Percentiles rank a stretch among this genome's conserved stretches.
phyloP scores from a whole-genome alignment of 164 flowering plant genomes.

The Annona cherimola region DNA sequence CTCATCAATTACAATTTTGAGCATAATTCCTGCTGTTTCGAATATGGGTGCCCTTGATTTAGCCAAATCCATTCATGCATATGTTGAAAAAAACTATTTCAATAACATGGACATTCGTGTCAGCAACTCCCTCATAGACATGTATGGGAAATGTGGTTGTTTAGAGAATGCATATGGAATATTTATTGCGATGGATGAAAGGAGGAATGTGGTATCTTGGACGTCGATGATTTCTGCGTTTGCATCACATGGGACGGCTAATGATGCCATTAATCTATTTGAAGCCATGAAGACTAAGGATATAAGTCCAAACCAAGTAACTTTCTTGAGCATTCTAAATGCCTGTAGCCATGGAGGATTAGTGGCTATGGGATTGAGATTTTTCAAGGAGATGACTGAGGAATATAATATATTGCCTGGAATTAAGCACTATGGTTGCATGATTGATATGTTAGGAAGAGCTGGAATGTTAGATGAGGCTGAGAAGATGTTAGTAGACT shows the following conservation, averaged over 20 bases:
- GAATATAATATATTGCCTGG: slow-evolving; percentile 17
- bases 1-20: slow-evolving; percentile 17
- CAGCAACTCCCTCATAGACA: slow-evolving; percentile 27
- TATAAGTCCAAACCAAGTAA: slow-evolving; percentile 20
- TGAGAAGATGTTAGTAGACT: slow-evolving; percentile 14
- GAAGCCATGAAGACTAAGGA: slow-evolving; percentile 17
- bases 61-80: slow-evolving; percentile 14
- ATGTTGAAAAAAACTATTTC: slow-evolving; percentile 10
- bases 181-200: slow-evolving; percentile 14
- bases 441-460: slow-evolving; percentile 28
- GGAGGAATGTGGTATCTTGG: slow-evolving; percentile 24
- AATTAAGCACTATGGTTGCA: slow-evolving; percentile 23
- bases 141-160: slow-evolving; percentile 46
- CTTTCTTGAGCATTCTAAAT: slow-evolving; percentile 22
- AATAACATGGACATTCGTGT: slow-evolving; percentile 15
- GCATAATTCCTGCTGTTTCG: slow-evolving; percentile 19
- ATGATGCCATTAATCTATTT: slow-evolving; percentile 16
- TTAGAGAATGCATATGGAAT: slow-evolving; percentile 17
- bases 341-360: slow-evolving; percentile 32
- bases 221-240: slow-evolving; percentile 22
- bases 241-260: slow-evolving; percentile 22
- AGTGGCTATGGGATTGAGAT: slow-evolving; percentile 17
- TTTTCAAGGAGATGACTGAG: slow-evolving; percentile 17
- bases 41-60: slow-evolving; percentile 13
- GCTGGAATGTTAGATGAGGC: slow-evolving; percentile 28